These are phyloP conservation scores for Sporothrix dimorphospora DNA, from an alignment of 2,329 filamentous ascomycete genomes.

Conservation along the genomic window DNA sequence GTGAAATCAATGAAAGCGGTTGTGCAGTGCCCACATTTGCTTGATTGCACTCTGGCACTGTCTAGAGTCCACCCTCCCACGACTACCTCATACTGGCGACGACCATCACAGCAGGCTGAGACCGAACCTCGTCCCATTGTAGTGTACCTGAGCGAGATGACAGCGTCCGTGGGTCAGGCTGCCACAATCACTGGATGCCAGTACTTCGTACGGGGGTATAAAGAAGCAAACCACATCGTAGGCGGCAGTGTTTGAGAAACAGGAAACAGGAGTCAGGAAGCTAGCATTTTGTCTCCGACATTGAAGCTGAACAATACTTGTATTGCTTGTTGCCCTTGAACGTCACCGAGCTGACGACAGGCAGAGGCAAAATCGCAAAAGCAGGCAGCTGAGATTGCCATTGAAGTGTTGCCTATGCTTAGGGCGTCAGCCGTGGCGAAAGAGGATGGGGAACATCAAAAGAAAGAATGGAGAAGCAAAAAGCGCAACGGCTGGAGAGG, in stretches of 20 bases:
- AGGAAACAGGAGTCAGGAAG: neutral
- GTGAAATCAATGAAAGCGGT: neutral
- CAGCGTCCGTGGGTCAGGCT: slow-evolving; percentile 9
- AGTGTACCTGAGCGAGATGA: neutral
- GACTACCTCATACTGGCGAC: neutral
- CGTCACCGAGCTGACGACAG: slow-evolving; percentile 19
- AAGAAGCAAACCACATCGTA: neutral
- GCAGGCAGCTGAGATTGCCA: neutral
- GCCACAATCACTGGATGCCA: neutral
- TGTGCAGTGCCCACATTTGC: neutral
- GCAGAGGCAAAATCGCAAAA: neutral
- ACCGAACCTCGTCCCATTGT: neutral
- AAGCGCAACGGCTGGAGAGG: neutral
- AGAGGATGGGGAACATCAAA: neutral
- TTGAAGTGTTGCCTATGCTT: neutral
- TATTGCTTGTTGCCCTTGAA: neutral
- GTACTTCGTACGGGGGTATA: neutral
- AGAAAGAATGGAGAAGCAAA: neutral
- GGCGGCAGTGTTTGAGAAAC: neutral
- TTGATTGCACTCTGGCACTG: neutral
- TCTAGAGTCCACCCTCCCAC: neutral
- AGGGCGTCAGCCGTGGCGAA: neutral
- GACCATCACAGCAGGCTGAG: slow-evolving; percentile 2
- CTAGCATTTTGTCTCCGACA: neutral
- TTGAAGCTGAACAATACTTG: neutral